Conservation (phyloP, 345 rosid species). For the Carallia brachiata region DNA sequence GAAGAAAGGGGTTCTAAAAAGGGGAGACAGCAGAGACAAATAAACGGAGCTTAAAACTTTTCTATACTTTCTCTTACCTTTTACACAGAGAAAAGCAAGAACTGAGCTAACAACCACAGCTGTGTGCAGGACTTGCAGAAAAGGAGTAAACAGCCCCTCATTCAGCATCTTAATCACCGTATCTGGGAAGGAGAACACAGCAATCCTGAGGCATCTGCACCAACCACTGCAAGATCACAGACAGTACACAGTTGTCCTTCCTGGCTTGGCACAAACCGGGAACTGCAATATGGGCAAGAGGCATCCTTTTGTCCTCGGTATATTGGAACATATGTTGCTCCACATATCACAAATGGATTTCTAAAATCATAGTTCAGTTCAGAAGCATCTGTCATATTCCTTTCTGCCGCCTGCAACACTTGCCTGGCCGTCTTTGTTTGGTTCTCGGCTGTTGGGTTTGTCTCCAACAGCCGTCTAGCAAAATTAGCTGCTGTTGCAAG, state of each 20-base stretch:
- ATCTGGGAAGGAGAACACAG: conserved; percentile 82
- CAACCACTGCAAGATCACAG: conserved; percentile 77
- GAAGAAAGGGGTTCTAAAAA: background rate
- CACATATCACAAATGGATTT: conserved; percentile 90
- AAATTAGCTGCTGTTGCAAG: conserved; percentile 73
- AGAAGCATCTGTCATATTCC: conserved; percentile 62
- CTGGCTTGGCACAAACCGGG: conserved; percentile 69
- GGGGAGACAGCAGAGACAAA: conserved; percentile 25
- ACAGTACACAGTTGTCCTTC: conserved; percentile 76
- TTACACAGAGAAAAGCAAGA: conserved; percentile 17
- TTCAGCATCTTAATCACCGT: conserved; percentile 27
- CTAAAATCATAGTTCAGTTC: conserved; percentile 85
- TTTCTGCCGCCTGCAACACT: conserved; percentile 73
- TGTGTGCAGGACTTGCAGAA: conserved; percentile 13
- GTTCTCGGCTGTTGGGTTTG: conserved; percentile 66
- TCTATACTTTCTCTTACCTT: conserved; percentile 25
- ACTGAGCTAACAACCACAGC: conserved; percentile 7
- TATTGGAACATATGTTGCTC: conserved; percentile 84
- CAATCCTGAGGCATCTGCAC: conserved; percentile 94
- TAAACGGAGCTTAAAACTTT: conserved; percentile 14
- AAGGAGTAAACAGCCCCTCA: conserved; percentile 8
- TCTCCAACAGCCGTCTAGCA: conserved; percentile 75
- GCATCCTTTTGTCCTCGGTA: conserved; percentile 86
- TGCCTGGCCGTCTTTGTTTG: conserved; percentile 81
- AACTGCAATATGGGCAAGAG: conserved; percentile 84